phyloP scores from a whole-genome alignment of 306 rosid genomes.

The Acacia crassicarpa region DNA sequence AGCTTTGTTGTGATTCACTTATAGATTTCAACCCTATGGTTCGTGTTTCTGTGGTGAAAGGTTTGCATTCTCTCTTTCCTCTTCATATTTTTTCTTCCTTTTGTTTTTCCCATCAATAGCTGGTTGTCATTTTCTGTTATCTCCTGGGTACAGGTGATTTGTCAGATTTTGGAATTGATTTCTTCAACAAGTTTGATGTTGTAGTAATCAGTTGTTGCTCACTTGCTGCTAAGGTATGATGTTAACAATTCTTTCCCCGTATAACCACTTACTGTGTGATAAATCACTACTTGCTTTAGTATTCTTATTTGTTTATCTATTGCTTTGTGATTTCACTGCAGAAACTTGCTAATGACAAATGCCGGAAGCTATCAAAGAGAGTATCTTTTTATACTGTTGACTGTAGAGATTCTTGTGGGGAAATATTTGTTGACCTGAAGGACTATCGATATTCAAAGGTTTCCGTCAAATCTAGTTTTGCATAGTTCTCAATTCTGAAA shows the following conservation, averaged over 20 bases:
- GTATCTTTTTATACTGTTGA: slow-evolving; percentile 87
- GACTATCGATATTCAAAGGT: slow-evolving; percentile 83
- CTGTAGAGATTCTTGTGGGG: slow-evolving; percentile 93
- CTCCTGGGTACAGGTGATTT: slow-evolving; percentile 61
- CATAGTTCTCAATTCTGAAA: not conserved
- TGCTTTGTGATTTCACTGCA: slow-evolving; percentile 36
- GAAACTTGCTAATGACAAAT: slow-evolving; percentile 81
- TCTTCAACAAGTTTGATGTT: slow-evolving; percentile 75
- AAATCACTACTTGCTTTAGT: not conserved
- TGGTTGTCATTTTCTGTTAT: slow-evolving; percentile 3
- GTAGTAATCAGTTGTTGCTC: slow-evolving; percentile 81
- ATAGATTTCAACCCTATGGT: slow-evolving; percentile 98
- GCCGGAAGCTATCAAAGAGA: slow-evolving; percentile 73
- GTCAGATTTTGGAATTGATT: slow-evolving; percentile 63
- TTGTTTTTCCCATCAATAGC: not conserved
- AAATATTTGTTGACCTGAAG: slow-evolving; percentile 91
- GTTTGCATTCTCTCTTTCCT: slow-evolving; percentile 29
- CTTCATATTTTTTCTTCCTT: not conserved
- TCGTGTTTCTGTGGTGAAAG: slow-evolving; percentile 80
- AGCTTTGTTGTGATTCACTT: slow-evolving; percentile 86
- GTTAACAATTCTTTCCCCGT: not conserved
- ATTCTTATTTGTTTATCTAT: not conserved
- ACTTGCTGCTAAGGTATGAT: slow-evolving; percentile 64
- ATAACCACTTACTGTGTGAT: not conserved
- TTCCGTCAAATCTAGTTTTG: slow-evolving; percentile 9